Base-by-base conservation (phyloP, 805 yeast species). In the Ogataea methanolica region DNA sequence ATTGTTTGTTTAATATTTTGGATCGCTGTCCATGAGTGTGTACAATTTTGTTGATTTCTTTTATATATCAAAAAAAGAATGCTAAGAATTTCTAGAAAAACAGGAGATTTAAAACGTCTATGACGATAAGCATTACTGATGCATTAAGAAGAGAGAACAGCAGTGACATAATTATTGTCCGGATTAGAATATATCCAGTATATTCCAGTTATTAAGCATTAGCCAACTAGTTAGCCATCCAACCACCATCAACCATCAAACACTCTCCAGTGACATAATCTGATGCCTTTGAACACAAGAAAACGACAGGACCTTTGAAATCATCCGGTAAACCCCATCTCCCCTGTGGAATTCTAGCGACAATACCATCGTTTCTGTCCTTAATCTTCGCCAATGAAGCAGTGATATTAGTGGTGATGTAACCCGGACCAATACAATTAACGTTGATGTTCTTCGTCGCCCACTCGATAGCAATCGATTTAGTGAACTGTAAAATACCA, bases 171-270 rank as follows among this genome's bases (percentile, higher is more conserved):
- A 6, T 8, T 26, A 26, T 26, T 26, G 31, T 38, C 40, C 19
- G 16, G 36, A 3, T 5, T 15, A 14, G 14, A 6, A 15, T n/a
- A 33, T 15, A 15, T 2, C 36, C 36, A 36, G 39, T 36, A 36
- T 16, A 26, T 19, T 16, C 23, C 9, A 15, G 4, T 15, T 17
- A 16, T 15, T 17, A 8, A 19, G 11, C 19, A 17, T 15, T 21
- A n/a, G n/a, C 15, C 21, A n/a, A 14, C 15, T 26, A 63, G 19
- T 66, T 52, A 12, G 61, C 71, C 68, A 70, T 61, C 72, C 73
- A 79, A 35, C 83, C 83, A 47, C 83, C 83, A 54, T 79, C 83
- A 41, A 79, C 82, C 48, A 66, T 61, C 39, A 79, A 52, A 50
- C 72, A 73, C 44, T 78, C 74, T 37, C 84, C 84, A 47, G 73